Conservation (phyloP, 2,329 filamentous ascomycete genomes). For the Cladophialophora bantiana region DNA sequence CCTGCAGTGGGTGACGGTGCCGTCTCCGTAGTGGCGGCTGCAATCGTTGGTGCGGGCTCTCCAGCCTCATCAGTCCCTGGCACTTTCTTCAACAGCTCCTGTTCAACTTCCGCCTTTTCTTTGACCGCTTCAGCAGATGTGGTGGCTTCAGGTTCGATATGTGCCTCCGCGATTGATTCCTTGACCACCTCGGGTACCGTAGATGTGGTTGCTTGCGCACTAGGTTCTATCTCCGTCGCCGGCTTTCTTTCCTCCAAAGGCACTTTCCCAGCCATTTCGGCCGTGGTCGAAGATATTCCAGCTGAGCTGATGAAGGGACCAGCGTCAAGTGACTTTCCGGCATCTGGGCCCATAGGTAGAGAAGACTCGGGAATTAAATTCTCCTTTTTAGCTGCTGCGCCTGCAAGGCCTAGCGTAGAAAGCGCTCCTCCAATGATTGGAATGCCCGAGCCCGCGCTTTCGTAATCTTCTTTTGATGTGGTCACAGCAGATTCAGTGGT, state of each 20-base stretch:
- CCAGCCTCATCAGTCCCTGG: constrained; percentile 47
- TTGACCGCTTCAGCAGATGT: constrained; percentile 71
- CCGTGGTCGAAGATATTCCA: constrained; percentile 56
- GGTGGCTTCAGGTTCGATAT: constrained; percentile 73
- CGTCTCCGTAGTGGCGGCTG: constrained; percentile 47
- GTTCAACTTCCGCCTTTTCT: constrained; percentile 77
- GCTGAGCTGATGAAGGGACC: constrained; percentile 60
- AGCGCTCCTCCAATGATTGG: constrained; percentile 52
- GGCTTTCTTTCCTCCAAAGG: constrained; percentile 59
- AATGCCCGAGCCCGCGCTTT: constrained; percentile 67
- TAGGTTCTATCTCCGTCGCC: constrained; percentile 49
- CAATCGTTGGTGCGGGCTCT: constrained; percentile 50
- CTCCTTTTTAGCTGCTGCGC: constrained; percentile 64
- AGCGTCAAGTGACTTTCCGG: constrained; percentile 57
- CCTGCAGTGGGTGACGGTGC: constrained; percentile 44
- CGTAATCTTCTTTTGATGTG: constrained; percentile 84
- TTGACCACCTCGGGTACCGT: constrained; percentile 55
- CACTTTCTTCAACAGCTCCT: constrained; percentile 69
- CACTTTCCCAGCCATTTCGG: constrained; percentile 53
- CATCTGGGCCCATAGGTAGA: constrained; percentile 67
- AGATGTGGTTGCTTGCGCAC: constrained; percentile 64
- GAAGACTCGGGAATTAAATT: constrained; percentile 83
- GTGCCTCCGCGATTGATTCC: constrained; percentile 58
- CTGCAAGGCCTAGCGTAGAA: constrained; percentile 51
- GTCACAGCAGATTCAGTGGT: constrained; percentile 71